A percentile compares a stretch with the other conserved stretches of the same genome.
Evolutionary conservation across 805 yeast genomes (phyloP).

Genomic region (Kockiozyma suomiensis): DNA sequence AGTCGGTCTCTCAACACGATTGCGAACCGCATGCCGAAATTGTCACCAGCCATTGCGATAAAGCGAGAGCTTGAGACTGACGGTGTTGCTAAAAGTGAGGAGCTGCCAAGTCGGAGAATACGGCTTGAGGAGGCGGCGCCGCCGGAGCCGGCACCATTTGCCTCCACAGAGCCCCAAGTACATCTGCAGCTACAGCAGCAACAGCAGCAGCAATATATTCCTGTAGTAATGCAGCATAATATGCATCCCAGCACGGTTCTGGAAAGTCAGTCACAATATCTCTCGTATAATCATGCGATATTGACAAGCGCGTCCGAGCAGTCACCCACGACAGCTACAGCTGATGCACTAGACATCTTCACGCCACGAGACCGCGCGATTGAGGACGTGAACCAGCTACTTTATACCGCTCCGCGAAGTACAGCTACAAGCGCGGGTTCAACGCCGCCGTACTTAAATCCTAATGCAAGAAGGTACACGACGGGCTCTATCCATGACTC

Average conservation of each 20-base stretch:
- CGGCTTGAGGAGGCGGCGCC: background rate
- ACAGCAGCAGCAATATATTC: background rate
- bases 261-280: background rate
- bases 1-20: slow-evolving; percentile 5
- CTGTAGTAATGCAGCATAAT: background rate
- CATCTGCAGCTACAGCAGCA: background rate
- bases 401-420: background rate
- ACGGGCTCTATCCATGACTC: slow-evolving; percentile 10
- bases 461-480: slow-evolving; percentile 9
- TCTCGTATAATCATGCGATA: background rate
- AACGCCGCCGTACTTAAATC: background rate
- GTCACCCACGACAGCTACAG: background rate
- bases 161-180: background rate
- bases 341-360: background rate
- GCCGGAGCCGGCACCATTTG: background rate
- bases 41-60: background rate
- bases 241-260: background rate
- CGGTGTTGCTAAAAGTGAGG: background rate
- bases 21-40: slow-evolving; percentile 5
- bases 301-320: background rate
- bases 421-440: background rate
- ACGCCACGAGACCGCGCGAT: slow-evolving; percentile 3
- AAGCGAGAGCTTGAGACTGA: slow-evolving; percentile 1
- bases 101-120: background rate
- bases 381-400: background rate